A percentile compares a stretch with the other conserved stretches of the same genome.
Evolutionary conservation across 2,329 filamentous ascomycete species (phyloP).

Genomic region (Trichoderma sp.): DNA sequence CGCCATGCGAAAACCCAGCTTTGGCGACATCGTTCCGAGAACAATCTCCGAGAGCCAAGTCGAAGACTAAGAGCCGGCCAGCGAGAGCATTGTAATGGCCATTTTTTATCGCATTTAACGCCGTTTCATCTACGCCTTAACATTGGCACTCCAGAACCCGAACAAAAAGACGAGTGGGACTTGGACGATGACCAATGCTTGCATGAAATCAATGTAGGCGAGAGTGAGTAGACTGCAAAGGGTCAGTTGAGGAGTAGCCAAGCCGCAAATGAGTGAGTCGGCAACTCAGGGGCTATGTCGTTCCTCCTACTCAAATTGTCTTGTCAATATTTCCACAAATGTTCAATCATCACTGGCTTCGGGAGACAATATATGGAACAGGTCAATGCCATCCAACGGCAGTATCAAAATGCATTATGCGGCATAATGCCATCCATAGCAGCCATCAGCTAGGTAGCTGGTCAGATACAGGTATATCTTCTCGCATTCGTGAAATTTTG

Average conservation of each 20-base stretch:
- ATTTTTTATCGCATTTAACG: background rate
- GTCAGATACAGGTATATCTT: background rate
- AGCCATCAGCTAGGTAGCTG: slow-evolving; percentile 5
- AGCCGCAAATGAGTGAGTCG: background rate
- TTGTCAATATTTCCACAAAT: background rate
- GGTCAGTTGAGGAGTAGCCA: background rate
- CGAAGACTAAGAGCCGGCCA: background rate
- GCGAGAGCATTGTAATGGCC: background rate
- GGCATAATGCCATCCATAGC: background rate
- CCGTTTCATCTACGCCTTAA: background rate
- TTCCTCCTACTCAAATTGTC: background rate
- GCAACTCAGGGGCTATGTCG: background rate
- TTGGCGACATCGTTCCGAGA: slow-evolving; percentile 16
- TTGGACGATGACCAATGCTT: background rate
- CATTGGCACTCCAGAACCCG: background rate
- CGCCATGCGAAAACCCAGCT: background rate
- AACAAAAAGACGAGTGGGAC: background rate
- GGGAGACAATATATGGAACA: background rate
- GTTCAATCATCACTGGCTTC: background rate
- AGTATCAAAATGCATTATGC: background rate
- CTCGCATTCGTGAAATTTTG: background rate
- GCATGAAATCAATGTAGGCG: background rate
- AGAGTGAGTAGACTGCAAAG: background rate
- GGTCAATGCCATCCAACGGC: background rate
- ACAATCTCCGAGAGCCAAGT: background rate